Evolutionary conservation across 352 stramenopile species (phyloP).

Genomic region (Phytophthora aleatoria): DNA sequence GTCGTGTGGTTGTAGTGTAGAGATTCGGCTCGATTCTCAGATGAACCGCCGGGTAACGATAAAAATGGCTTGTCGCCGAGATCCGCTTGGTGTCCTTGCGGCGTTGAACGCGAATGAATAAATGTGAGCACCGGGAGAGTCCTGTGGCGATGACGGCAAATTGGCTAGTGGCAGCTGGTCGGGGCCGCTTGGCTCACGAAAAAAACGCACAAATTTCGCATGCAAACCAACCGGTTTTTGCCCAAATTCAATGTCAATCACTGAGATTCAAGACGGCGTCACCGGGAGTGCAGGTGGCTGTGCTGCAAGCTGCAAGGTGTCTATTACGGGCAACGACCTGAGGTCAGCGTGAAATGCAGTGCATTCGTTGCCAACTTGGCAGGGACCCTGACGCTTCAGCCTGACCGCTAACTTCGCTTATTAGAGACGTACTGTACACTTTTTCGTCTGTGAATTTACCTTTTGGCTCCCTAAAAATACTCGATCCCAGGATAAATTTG

Average conservation of each 20-base stretch:
- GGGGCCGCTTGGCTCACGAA: constrained; percentile 7
- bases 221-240: constrained; percentile 15
- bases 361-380: constrained; percentile 1
- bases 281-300: not conserved
- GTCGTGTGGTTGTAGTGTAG: constrained; percentile 30
- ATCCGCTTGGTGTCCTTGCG: not conserved
- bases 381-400: not conserved
- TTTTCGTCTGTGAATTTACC: not conserved
- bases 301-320: not conserved
- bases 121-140: constrained; percentile 1
- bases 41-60: constrained; percentile 13
- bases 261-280: constrained; percentile 24
- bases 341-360: not conserved
- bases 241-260: constrained; percentile 21
- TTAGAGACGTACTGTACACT: not conserved
- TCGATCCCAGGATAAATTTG: constrained; percentile 30
- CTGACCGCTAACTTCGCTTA: not conserved
- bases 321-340: not conserved
- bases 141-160: constrained; percentile 11
- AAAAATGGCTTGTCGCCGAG: not conserved
- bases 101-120: not conserved
- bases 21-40: constrained; percentile 27
- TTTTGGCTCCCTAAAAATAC: constrained; percentile 7
- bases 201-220: constrained; percentile 25
- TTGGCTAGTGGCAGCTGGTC: constrained; percentile 17